Conservation (phyloP, 169 alveolate genomes). For the Cytauxzoon felis region DNA sequence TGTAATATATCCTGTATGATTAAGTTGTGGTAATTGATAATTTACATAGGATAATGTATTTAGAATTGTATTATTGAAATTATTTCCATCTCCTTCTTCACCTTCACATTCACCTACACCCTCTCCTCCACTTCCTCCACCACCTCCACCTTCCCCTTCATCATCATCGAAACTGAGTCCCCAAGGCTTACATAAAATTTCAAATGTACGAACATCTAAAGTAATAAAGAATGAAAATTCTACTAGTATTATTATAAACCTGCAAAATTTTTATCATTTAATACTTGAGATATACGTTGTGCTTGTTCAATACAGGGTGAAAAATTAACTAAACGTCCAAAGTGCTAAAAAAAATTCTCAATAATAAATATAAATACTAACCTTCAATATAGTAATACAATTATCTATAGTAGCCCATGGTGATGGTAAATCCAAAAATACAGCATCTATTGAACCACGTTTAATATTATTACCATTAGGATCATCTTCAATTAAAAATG, state of each 20-base stretch:
- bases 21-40: constrained; percentile 52
- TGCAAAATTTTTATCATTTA: constrained; percentile 34
- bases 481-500: constrained; percentile 22
- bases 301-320: constrained; percentile 88
- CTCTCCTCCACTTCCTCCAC: background rate
- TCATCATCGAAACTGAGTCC: constrained; percentile 66
- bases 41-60: background rate
- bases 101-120: background rate
- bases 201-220: constrained; percentile 79
- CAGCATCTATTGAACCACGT: constrained; percentile 68
- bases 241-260: constrained; percentile 32
- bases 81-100: constrained; percentile 2
- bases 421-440: constrained; percentile 87
- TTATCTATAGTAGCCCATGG: constrained; percentile 85
- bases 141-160: background rate
- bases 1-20: constrained; percentile 63
- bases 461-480: constrained; percentile 42
- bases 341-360: constrained; percentile 43
- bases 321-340: constrained; percentile 80
- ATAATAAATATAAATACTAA: constrained; percentile 6
- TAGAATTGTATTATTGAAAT: background rate
- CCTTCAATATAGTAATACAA: constrained; percentile 69
- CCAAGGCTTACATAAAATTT: constrained; percentile 81
- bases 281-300: constrained; percentile 68
- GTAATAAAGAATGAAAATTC: too few relatives aligned